Base-by-base conservation (phyloP, 2,329 filamentous ascomycete genomes). In the Didymella keratinophila region DNA sequence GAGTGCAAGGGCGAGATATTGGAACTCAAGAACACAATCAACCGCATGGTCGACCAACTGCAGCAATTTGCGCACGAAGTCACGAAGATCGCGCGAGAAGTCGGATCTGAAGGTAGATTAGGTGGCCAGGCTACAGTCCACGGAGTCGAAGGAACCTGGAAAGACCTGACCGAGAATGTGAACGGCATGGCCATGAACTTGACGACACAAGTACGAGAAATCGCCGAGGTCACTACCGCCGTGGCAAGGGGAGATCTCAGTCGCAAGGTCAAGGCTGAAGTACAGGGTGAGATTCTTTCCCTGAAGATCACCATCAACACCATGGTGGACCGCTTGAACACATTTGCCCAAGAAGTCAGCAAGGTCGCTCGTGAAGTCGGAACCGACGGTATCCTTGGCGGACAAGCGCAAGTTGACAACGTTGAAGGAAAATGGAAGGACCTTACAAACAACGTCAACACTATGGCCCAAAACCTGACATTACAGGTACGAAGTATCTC, bases 271-370 rank as follows among this genome's bases (percentile, higher is more conserved):
- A 78, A 80, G 63, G 81, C 81, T 34, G 80, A 83, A 60, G 81
- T 83, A 21, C 77, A 82, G 69, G 81, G 81, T 55, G 81, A 83
- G 62, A 83, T 83, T 53, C 62, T 83, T 56, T 79, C 78, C 3
- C 66, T 99, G 62, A 99, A 99, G 80, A 92, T 93, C 71, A 99
- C 94, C 8, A 87, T 89, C 78, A 89, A 89, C 70, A 84, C 84
- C 71, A 89, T 89, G 86, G 86, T 89, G 67, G 86, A 88, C 74
- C 79, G 85, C 55, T 75, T 88, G 30, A 86, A 86, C 66, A 87
- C 84, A 1, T 88, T 88, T 64, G 86, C 86, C 9, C 86, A 86
- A 66, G 85, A 88, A 71, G 86, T 88, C 64, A 87, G 85, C 79
- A 87, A 87, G 73, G 86, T 88, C 52, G 86, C 86, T 47, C 81